These are phyloP conservation scores for Hyaloperonospora brassicae DNA, from an alignment of 352 stramenopile genomes.

Conservation along the genomic window DNA sequence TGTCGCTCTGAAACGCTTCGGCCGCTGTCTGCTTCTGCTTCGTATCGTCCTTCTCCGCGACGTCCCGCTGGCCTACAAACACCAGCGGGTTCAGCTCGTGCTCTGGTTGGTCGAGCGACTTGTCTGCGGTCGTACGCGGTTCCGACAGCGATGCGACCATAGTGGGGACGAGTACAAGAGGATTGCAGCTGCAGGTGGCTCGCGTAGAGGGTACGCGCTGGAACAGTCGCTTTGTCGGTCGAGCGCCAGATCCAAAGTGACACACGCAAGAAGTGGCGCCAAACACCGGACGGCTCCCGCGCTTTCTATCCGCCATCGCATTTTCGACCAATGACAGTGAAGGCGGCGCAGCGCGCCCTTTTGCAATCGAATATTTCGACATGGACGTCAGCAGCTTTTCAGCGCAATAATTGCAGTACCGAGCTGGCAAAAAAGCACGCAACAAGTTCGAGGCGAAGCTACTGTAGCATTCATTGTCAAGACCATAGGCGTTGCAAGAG, in stretches of 20 bases:
- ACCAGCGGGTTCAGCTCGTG: conserved; percentile 22
- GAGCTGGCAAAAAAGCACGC: no score
- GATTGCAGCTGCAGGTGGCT: not conserved
- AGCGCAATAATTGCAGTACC: no score
- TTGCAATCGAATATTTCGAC: not conserved
- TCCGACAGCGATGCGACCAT: conserved; percentile 36
- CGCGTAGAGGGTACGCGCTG: not conserved
- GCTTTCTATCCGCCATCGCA: conserved; percentile 9
- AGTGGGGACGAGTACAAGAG: not conserved
- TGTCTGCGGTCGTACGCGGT: conserved; percentile 6
- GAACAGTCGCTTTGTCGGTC: conserved; percentile 15
- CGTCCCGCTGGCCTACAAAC: conserved; percentile 7
- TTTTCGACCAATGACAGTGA: conserved; percentile 8
- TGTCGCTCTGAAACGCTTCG: conserved; percentile 11
- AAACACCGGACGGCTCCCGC: conserved; percentile 15
- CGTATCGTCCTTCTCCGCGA: conserved; percentile 13
- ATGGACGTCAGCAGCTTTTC: no score
- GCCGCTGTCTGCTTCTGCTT: conserved; percentile 20
- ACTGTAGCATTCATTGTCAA: no score
- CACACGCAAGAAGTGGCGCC: conserved; percentile 4
- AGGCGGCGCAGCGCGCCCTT: conserved; percentile 3
- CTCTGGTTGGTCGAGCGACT: conserved; percentile 26
- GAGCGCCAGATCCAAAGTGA: conserved; percentile 32
- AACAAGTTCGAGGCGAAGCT: no score
- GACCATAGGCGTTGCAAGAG: no score